Evolutionary conservation across 768 basidiomycete genomes (phyloP).

Genomic region (Rhodosporidiobolus odoratus): DNA sequence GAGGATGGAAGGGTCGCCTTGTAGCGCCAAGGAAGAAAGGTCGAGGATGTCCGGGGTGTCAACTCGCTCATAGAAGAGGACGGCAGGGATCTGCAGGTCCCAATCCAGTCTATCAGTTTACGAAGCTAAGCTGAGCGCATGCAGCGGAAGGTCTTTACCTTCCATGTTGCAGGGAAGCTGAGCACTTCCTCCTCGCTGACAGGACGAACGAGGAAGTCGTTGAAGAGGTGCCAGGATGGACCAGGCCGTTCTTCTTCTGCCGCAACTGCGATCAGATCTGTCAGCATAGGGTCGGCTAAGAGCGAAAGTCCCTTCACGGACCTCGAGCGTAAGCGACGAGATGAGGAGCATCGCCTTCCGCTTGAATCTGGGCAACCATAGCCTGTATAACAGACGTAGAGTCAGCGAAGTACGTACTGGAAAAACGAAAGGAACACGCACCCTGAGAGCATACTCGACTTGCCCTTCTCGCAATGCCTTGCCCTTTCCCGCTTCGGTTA

Average conservation of each 20-base stretch:
- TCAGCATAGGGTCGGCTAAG: background rate
- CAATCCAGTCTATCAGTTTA: too few species aligned
- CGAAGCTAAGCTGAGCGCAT: too few species aligned
- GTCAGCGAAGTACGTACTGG: background rate
- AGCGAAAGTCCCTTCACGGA: conserved; percentile 11
- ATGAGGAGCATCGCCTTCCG: conserved; percentile 69
- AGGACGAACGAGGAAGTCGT: conserved; percentile 85
- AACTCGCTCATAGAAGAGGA: conserved; percentile 79
- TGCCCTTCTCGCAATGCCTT: conserved; percentile 52
- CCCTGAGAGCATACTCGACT: conserved; percentile 68
- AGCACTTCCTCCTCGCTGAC: conserved; percentile 81
- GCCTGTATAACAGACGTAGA: conserved; percentile 52
- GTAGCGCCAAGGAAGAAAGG: conserved; percentile 59
- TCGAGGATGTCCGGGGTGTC: conserved; percentile 61
- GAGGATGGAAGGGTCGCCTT: conserved; percentile 63
- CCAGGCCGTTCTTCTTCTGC: conserved; percentile 49
- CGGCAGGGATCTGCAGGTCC: conserved; percentile 73
- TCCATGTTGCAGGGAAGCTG: conserved; percentile 84
- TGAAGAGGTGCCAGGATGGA: conserved; percentile 88
- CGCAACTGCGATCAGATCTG: conserved; percentile 14
- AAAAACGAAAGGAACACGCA: conserved; percentile 47
- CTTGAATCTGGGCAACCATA: conserved; percentile 70
- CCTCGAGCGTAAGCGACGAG: conserved; percentile 76
- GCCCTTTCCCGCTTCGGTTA: conserved; percentile 41
- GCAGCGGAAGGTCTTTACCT: conserved; percentile 55